Percentiles rank a stretch among this genome's conserved stretches.
Evolutionary conservation across 1,284 basidiomycete genomes (phyloP).

Genomic region (Cyathus olla): DNA sequence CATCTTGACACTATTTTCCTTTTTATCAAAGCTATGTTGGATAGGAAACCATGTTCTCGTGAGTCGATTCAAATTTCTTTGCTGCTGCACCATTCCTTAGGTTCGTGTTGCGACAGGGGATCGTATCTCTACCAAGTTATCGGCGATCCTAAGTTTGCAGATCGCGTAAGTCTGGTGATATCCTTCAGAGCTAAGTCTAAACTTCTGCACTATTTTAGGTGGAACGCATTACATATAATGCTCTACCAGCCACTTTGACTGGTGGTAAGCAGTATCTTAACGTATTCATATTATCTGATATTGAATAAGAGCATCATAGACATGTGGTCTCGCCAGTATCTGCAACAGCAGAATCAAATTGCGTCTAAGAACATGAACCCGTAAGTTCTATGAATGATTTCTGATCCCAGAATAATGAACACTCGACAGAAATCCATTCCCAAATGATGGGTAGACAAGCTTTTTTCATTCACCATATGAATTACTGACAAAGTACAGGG

Average conservation of each 20-base stretch:
- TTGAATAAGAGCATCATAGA: conserved; percentile 28
- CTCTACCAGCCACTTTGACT: conserved; percentile 64
- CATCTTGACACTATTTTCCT: not conserved
- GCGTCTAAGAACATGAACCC: conserved; percentile 67
- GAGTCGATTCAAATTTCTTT: conserved; percentile 20
- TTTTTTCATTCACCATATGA: not conserved
- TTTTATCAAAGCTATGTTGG: no score
- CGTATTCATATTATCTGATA: not conserved
- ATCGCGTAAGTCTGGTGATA: conserved; percentile 48
- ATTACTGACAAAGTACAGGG: conserved; percentile 32
- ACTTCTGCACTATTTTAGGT: conserved; percentile 45
- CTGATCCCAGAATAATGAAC: not conserved
- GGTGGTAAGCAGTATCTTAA: conserved; percentile 45
- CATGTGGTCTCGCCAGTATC: conserved; percentile 71
- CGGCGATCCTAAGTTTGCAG: conserved; percentile 66
- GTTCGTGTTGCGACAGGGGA: conserved; percentile 43
- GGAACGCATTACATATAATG: conserved; percentile 71
- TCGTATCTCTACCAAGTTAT: conserved; percentile 69
- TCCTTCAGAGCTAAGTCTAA: not conserved
- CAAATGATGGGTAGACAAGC: conserved; percentile 56
- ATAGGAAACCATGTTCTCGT: conserved; percentile 75
- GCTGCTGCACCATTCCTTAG: not conserved
- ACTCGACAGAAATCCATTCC: conserved; percentile 61
- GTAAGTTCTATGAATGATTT: conserved; percentile 41
- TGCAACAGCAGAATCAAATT: conserved; percentile 72